Evolutionary conservation across 768 basidiomycete genomes (phyloP), one percentile per base, ranked within the genome.

Genomic region (Boletus rufocinnamomeus): DNA sequence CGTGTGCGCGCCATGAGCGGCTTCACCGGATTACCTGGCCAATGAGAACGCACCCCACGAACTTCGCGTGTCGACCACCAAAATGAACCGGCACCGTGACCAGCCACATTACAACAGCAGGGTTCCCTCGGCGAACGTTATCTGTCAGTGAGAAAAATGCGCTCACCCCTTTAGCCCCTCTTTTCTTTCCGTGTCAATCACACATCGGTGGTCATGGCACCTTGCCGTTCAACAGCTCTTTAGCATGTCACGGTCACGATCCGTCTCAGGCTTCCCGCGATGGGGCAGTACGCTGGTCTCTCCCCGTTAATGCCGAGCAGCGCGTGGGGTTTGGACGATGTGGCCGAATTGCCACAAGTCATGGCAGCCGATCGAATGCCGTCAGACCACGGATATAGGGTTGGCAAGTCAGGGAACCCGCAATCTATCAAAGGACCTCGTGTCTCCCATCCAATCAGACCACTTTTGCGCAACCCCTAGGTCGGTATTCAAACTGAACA

Each of bases 71-170:
- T 23, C 43, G 17, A 10, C 41, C 32, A 30, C 51, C 63, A 57
- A 57, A 51, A 52, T 48, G 37, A 49, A 51, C 50, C 56, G 58
- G 66, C 19, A 59, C 63, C 43, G 52, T 40, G 50, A 54, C 50
- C 9, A 25, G 28, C 37, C 60, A 27, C 35, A 45, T 43, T 43
- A 41, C 14, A 9, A 2, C 10, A 38, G 19, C 46, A 41, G 58
- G 19, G 23, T 38, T 45, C 46, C 37, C n/a, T 51, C 45, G 34
- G 8, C 4, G 30, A 56, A 52, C 38, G 28, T 57, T 48, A 21
- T 38, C 21, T 32, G 37, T 52, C 54, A 25, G 48, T 43, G 56
- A 56, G 50, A 64, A 53, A 56, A 30, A 25, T 38, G 14, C 28
- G 21, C 45, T 23, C 47, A 13, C 0, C 46, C 27, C 21, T 34